Base-by-base conservation (phyloP, 208 protist species). In the Herpetomonas samuelpessoai region DNA sequence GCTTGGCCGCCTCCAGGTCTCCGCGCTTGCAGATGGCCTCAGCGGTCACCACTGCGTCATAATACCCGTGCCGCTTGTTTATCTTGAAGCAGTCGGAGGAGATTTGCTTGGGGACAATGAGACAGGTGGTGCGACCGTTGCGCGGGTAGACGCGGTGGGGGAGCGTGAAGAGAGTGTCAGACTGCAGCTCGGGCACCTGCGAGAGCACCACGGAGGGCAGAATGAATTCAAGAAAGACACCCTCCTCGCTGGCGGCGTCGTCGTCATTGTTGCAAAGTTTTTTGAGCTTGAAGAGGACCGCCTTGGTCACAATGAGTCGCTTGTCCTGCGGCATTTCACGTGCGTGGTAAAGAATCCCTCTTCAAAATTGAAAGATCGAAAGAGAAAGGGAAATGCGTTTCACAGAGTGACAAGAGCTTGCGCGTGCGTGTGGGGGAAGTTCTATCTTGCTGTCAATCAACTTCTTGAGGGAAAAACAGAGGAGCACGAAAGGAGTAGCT, bases 1-100 rank as follows among this genome's bases (percentile, higher is more conserved):
- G 77, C 28, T 78, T 57, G 45, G 47, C 38, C 3, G 83, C 67
- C 52, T 95, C 82, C 10, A 71, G 21, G 54, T 91, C 85, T 30
- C 74, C 73, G 10, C 73, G 74, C 48, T 81, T 80, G 83, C 85
- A 91, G 29, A 95, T 89, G 3, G 85, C 79, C 63, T 95, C 84
- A 0, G 83, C 85, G 45, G 88, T 91, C 39, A 95, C 72, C 19
- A 95, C 88, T 6, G 88, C 88, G 59, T 95, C 88, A 56, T 86
- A 91, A 62, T 87, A 92, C 18, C 81, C 74, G 56, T 92, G 83
- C 1, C 88, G 79, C 63, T 92, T 90, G 69, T 95, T 95, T 53
- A 95, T 85, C 55, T 91, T 90, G 45, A 74, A 70, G 47, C 83
- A 89, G 57, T 88, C 85, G 19, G 50, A 44, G 1, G 82, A 74